Evolutionary conservation across 2,329 filamentous ascomycete genomes (phyloP), one percentile per base, ranked within the genome.

Genomic region (Penicillium oxalicum): DNA sequence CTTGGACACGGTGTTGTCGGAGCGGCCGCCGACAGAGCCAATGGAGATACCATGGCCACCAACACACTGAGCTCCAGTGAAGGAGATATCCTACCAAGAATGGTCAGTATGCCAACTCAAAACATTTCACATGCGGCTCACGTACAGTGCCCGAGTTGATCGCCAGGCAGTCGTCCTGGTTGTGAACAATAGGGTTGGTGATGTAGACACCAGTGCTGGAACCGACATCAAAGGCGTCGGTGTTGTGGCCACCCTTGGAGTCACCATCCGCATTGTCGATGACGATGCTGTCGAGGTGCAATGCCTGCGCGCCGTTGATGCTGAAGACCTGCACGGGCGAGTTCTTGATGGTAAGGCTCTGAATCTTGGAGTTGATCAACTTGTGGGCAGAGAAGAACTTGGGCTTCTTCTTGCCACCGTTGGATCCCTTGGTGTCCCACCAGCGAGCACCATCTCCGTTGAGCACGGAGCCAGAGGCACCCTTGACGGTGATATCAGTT

Each of bases 151-250:
- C 78, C 5, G 76, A 79, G 68, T 81, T 82, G 57, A 82, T 67
- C 32, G 79, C 79, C 9, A 82, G 64, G 57, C 79, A 82, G 58
- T 82, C 79, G 51, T 82, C 79, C 64, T 82, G 79, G 67, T 81
- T 81, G 60, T 76, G 71, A 47, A 81, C 69, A 47, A 67, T 72
- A 26, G 77, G 76, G 37, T 74, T 73, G 44, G 68, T 68, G 60
- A 82, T 80, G 32, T 43, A 44, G 68, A 74, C 34, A 33, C 69
- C 70, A 25, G 65, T 69, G 12, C 71, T 75, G 68, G 76, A 51
- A 12, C 61, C 54, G 42, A 66, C 57, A 25, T 66, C 63, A 43
- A 65, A 66, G n/a, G 55, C 63, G 56, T 82, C 79, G 2, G 78
- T 82, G 68, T 82, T 82, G 57, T 76, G 71, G 6, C 69, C 72